Base-by-base conservation (phyloP, 352 stramenopile genomes). In the Phytophthora aleatoria region DNA sequence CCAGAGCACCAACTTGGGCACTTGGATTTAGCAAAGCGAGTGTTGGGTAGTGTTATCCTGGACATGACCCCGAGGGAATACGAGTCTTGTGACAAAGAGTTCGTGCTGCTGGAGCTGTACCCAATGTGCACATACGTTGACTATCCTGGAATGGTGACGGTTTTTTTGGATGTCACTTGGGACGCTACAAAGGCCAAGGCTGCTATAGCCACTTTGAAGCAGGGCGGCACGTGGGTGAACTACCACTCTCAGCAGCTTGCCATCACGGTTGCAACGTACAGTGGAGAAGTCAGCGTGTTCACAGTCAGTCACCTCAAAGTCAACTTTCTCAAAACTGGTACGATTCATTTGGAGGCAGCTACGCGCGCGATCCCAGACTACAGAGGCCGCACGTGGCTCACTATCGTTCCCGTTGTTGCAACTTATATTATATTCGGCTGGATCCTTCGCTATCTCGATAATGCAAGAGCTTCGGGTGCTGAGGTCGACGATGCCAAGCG, bases 261-360 rank as follows among this genome's bases (percentile, higher is more conserved):
- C 20, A 24, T 79, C 50, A 74, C 48, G 1, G 20, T 81, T 16
- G 72, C 70, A 12, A 73, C 58, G 5, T 80, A 74, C 71, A 79
- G 79, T 27, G 74, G 68, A 13, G 74, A 80, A 43, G 38, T 81
- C 2, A 31, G 67, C 2, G 56, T 53, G 3, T 79, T 77, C 28
- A 67, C 49, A 2, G 57, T 77, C 36, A 77, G 65, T 0, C 35
- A 61, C 2, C 45, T 81, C 3, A 52, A 33, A 4, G 13, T 83
- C 3, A 20, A 58, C 5, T 74, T 79, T 38, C 38, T 76, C 26
- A 52, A 61, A 3, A 74, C 64, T 2, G 74, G 74, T 1, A 64
- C 30, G 10, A 50, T 81, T 24, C 15, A 71, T 1, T 43, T 59
- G 1, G 62, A 50, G 3, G 50, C 51, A 10, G 55, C 41, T 30